These are phyloP conservation scores for Teratosphaeria destructans DNA, from an alignment of 2,329 filamentous ascomycete genomes.

Conservation along the genomic window DNA sequence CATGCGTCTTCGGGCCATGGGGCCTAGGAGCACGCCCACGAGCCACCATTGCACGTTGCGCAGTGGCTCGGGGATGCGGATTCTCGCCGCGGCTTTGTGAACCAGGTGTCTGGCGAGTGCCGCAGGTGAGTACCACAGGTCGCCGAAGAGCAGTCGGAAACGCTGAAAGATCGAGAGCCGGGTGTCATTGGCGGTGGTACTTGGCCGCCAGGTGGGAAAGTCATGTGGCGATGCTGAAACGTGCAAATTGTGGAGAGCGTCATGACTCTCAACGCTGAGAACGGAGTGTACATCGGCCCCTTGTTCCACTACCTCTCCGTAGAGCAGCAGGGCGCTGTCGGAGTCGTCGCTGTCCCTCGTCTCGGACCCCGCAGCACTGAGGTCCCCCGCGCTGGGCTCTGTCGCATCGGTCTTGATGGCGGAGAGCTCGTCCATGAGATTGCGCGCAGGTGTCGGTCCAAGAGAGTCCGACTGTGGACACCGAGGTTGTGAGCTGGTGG, in stretches of 20 bases:
- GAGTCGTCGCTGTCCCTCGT: not conserved
- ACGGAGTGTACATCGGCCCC: not conserved
- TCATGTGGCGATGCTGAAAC: not conserved
- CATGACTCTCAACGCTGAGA: not conserved
- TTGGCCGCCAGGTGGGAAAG: not conserved
- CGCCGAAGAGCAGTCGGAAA: conserved; percentile 16
- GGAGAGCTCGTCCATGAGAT: conserved; percentile 25
- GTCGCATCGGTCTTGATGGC: conserved; percentile 9
- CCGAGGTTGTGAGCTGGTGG: conserved; percentile 6
- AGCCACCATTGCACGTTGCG: conserved; percentile 27
- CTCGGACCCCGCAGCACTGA: not conserved
- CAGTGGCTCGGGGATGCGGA: conserved; percentile 19
- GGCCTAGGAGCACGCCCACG: conserved; percentile 22
- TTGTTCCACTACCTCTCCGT: conserved; percentile 1
- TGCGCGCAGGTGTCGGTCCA: conserved; percentile 19
- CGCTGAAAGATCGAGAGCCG: conserved; percentile 13
- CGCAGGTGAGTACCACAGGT: conserved; percentile 19
- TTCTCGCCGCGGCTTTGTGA: conserved; percentile 17
- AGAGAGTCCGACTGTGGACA: conserved; percentile 10
- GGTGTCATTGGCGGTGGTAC: not conserved
- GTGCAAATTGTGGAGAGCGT: not conserved
- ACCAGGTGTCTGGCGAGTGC: conserved; percentile 22
- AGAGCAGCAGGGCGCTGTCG: not conserved
- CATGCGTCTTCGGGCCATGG: conserved; percentile 26
- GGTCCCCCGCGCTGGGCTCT: not conserved